These are phyloP conservation scores for Xylaria sp. DNA, from an alignment of 2,329 filamentous ascomycete species.

Conservation along the genomic window DNA sequence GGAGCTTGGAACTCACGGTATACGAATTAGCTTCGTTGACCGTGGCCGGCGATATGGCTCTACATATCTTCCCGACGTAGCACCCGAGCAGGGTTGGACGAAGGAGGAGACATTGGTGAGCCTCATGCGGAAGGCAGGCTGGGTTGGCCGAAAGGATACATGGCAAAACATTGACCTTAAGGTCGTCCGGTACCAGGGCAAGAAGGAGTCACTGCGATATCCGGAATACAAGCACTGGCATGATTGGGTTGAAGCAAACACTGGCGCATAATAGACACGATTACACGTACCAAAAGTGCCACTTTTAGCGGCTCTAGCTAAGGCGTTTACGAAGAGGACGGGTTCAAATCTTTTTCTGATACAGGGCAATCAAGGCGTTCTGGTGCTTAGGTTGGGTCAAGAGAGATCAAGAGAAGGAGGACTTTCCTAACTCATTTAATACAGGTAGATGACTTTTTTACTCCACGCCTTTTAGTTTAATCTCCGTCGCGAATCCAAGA, in stretches of 20 bases:
- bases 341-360: not conserved
- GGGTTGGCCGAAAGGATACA: conserved; percentile 77
- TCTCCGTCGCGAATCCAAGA: conserved; percentile 16
- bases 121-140: conserved; percentile 93
- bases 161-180: conserved; percentile 83
- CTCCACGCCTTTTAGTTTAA: conserved; percentile 7
- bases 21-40: conserved; percentile 84
- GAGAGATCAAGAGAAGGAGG: conserved; percentile 1
- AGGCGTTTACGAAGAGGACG: not conserved
- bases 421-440: conserved; percentile 15
- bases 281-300: not conserved
- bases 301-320: conserved; percentile 14
- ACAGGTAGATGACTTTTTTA: conserved; percentile 32
- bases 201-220: conserved; percentile 74
- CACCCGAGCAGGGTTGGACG: conserved; percentile 90
- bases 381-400: conserved; percentile 13
- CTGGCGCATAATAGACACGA: conserved; percentile 29
- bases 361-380: conserved; percentile 14
- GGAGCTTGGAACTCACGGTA: conserved; percentile 83
- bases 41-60: conserved; percentile 76
- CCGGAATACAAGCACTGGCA: conserved; percentile 80
- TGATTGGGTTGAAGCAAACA: conserved; percentile 65
- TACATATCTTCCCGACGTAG: conserved; percentile 92
- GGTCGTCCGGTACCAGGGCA: conserved; percentile 85
- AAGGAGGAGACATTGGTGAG: conserved; percentile 91